A percentile compares a stretch with the other conserved stretches of the same genome.
phyloP scores from a whole-genome alignment of 495 filamentous ascomycete genomes.

The Beverwykella pulmonaria region DNA sequence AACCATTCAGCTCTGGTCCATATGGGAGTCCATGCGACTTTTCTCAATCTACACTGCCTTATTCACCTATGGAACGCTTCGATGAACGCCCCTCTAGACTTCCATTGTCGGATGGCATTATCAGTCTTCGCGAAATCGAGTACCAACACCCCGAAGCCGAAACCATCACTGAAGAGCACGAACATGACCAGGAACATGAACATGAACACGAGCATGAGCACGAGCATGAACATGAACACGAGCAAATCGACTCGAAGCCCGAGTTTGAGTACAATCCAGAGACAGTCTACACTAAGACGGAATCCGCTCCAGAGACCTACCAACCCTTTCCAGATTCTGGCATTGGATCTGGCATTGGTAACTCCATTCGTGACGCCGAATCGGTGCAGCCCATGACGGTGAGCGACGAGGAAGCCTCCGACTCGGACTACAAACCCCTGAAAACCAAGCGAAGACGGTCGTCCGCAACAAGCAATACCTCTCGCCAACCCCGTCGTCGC shows the following conservation, averaged over 20 bases:
- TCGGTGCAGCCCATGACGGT: constrained; percentile 30
- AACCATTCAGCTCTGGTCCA: background rate
- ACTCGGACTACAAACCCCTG: constrained; percentile 35
- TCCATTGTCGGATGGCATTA: constrained; percentile 2
- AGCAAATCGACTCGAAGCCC: constrained; percentile 18
- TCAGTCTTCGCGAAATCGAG: constrained; percentile 39
- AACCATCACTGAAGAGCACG: constrained; percentile 22
- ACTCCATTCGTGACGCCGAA: constrained; percentile 34
- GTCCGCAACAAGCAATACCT: constrained; percentile 28
- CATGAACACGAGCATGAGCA: background rate
- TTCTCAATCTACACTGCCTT: constrained; percentile 1
- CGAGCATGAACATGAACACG: constrained; percentile 16
- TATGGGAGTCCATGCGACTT: constrained; percentile 14
- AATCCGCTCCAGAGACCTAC: constrained; percentile 14
- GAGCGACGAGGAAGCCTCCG: constrained; percentile 27
- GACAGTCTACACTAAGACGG: constrained; percentile 11
- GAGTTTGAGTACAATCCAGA: constrained; percentile 29
- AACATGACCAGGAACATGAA: background rate
- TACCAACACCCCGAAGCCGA: constrained; percentile 34
- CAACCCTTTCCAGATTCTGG: constrained; percentile 22
- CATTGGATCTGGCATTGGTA: constrained; percentile 27
- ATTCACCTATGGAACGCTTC: constrained; percentile 11
- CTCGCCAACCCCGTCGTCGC: constrained; percentile 17
- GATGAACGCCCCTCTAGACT: constrained; percentile 1
- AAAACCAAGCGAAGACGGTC: constrained; percentile 20